phyloP scores from a whole-genome alignment of 148 eudicot species.

The Agrostemma githago region DNA sequence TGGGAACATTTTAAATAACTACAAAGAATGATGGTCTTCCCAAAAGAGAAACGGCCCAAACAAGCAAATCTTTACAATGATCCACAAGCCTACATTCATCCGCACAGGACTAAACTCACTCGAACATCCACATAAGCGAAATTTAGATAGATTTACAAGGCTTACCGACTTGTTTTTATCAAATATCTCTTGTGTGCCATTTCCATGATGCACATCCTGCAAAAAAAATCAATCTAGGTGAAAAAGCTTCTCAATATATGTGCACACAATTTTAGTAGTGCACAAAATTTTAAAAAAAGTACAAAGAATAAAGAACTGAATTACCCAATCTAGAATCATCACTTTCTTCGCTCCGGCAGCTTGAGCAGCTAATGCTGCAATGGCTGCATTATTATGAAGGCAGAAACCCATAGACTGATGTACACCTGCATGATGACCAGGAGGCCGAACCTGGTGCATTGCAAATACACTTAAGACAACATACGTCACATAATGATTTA shows the following conservation, averaged over 20 bases:
- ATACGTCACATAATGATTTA: neutral
- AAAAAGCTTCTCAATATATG: neutral
- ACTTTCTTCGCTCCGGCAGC: conserved; percentile 86
- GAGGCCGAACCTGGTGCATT: conserved; percentile 81
- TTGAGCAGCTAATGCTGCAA: conserved; percentile 91
- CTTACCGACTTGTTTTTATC: conserved; percentile 78
- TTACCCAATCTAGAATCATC: conserved; percentile 95
- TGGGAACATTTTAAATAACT: neutral
- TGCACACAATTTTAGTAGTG: conserved; percentile 13
- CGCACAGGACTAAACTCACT: neutral
- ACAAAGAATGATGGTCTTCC: neutral
- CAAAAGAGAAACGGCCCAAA: neutral
- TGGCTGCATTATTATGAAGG: conserved; percentile 95
- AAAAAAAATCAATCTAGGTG: conserved; percentile 10
- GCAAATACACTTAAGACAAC: conserved; percentile 1
- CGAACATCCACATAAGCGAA: neutral
- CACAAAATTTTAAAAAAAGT: neutral
- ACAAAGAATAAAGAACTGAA: conserved; percentile 3
- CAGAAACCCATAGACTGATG: conserved; percentile 95
- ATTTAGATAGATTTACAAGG: neutral
- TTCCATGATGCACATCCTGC: conserved; percentile 99
- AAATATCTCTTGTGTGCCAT: conserved; percentile 98
- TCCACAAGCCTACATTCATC: neutral
- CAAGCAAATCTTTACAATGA: neutral
- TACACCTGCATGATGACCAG: conserved; percentile 99